phyloP scores from a whole-genome alignment of 2,329 filamentous ascomycete species.

The Aspergillus alliaceus region DNA sequence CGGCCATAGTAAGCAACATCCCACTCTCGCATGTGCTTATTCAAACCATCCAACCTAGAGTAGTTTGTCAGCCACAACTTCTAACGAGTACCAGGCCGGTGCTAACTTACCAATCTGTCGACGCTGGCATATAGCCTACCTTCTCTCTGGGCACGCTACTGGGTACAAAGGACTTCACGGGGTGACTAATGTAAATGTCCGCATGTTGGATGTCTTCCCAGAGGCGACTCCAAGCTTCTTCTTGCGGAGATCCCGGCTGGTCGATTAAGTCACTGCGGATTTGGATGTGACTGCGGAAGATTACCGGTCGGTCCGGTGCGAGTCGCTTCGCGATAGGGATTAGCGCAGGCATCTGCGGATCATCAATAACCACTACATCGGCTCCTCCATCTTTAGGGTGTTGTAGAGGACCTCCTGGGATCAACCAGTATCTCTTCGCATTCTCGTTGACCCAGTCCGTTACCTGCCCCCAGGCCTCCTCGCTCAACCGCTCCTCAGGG shows the following conservation, averaged over 20 bases:
- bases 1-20: slow-evolving; percentile 72
- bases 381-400: slow-evolving; percentile 68
- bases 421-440: slow-evolving; percentile 72
- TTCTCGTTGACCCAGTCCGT: slow-evolving; percentile 73
- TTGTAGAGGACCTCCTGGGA: slow-evolving; percentile 65
- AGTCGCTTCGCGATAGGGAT: slow-evolving; percentile 71
- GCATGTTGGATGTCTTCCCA: slow-evolving; percentile 70
- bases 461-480: slow-evolving; percentile 63
- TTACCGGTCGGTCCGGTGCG: slow-evolving; percentile 71
- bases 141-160: slow-evolving; percentile 63
- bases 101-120: slow-evolving; percentile 68
- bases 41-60: slow-evolving; percentile 70
- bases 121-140: slow-evolving; percentile 75
- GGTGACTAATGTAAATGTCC: slow-evolving; percentile 81
- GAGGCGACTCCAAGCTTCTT: slow-evolving; percentile 72
- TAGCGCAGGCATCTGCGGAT: slow-evolving; percentile 79
- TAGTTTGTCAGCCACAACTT: background rate
- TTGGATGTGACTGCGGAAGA: slow-evolving; percentile 82
- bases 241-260: slow-evolving; percentile 63
- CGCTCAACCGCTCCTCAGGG: slow-evolving; percentile 63
- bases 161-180: slow-evolving; percentile 74
- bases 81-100: background rate
- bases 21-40: slow-evolving; percentile 71
- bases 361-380: slow-evolving; percentile 75
- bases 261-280: slow-evolving; percentile 72